Evolutionary conservation across 108 stramenopile species (phyloP).

Genomic region (Aurantiochytrium sp.): DNA sequence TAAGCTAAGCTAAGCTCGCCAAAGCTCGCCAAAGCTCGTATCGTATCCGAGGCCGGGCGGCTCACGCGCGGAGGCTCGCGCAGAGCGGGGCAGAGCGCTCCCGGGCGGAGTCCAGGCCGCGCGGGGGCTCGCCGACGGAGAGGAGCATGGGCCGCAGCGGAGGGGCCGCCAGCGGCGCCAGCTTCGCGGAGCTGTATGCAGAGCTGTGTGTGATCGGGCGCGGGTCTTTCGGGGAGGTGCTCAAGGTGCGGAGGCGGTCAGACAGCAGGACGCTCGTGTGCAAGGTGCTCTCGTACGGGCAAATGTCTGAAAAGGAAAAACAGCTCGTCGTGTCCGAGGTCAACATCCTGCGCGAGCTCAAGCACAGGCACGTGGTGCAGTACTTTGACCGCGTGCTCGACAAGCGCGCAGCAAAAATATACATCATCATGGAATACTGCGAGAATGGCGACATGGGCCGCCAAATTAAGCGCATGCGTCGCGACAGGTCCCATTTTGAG

Average conservation of each 20-base stretch:
- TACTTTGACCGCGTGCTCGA: constrained; percentile 60
- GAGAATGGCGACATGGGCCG: constrained; percentile 41
- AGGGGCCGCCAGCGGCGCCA: not conserved
- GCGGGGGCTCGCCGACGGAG: too few relatives aligned
- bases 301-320: constrained; percentile 45
- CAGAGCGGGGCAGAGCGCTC: too few relatives aligned
- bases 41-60: too few relatives aligned
- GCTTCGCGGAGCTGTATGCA: constrained; percentile 34
- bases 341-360: constrained; percentile 52
- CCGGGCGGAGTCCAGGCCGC: too few relatives aligned
- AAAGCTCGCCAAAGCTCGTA: too few relatives aligned
- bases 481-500: constrained; percentile 28
- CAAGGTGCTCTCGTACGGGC: constrained; percentile 53
- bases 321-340: constrained; percentile 47
- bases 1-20: too few relatives aligned
- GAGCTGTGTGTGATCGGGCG: constrained; percentile 41
- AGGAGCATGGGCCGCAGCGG: not conserved
- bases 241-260: constrained; percentile 36
- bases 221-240: constrained; percentile 49
- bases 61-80: too few relatives aligned
- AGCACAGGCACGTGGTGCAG: constrained; percentile 55
- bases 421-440: constrained; percentile 62
- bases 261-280: constrained; percentile 47
- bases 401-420: constrained; percentile 35
- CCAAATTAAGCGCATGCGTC: constrained; percentile 12